Percentiles rank a stretch among this genome's conserved stretches.
Conservation (phyloP, 2,329 filamentous ascomycete species). For the Aspergillus clavatus region DNA sequence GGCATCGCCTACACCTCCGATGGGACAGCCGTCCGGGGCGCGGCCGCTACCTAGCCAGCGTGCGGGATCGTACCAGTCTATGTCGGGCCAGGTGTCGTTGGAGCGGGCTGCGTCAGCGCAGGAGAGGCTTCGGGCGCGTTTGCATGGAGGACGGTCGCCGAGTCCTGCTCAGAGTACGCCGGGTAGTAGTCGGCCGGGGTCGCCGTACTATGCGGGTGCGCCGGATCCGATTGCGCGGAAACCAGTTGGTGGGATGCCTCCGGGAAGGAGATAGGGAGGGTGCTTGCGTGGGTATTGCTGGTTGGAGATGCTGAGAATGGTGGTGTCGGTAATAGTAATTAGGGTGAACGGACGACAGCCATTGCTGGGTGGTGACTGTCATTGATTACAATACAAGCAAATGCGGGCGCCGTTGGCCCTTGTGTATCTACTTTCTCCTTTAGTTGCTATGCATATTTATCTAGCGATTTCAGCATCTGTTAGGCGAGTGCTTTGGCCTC, state of each 20-base stretch:
- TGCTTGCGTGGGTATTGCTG: too few species aligned
- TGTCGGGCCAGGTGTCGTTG: slow-evolving; percentile 32
- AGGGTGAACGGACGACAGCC: not conserved
- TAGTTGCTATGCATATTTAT: too few species aligned
- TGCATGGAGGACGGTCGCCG: slow-evolving; percentile 55
- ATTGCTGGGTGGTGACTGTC: not conserved
- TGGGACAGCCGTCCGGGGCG: slow-evolving; percentile 32
- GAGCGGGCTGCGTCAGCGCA: slow-evolving; percentile 53
- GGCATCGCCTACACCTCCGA: slow-evolving; percentile 22
- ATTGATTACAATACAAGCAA: too few species aligned
- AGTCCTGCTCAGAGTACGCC: slow-evolving; percentile 25
- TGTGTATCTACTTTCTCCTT: too few species aligned
- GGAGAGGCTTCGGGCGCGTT: slow-evolving; percentile 72
- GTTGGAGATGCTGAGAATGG: too few species aligned
- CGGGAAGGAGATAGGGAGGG: slow-evolving; percentile 16
- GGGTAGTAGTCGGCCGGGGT: slow-evolving; percentile 9
- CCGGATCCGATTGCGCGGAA: slow-evolving; percentile 30
- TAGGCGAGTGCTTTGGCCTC: too few species aligned
- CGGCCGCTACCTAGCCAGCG: slow-evolving; percentile 68
- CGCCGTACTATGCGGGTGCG: slow-evolving; percentile 14
- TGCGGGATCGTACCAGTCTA: slow-evolving; percentile 67
- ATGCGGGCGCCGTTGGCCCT: too few species aligned
- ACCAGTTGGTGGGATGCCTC: slow-evolving; percentile 27
- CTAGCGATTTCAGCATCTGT: too few species aligned
- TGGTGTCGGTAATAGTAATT: not conserved